These are phyloP conservation scores for Thinopyrum elongatum DNA, from an alignment of 176 grass and related monocot species.

Conservation along the genomic window DNA sequence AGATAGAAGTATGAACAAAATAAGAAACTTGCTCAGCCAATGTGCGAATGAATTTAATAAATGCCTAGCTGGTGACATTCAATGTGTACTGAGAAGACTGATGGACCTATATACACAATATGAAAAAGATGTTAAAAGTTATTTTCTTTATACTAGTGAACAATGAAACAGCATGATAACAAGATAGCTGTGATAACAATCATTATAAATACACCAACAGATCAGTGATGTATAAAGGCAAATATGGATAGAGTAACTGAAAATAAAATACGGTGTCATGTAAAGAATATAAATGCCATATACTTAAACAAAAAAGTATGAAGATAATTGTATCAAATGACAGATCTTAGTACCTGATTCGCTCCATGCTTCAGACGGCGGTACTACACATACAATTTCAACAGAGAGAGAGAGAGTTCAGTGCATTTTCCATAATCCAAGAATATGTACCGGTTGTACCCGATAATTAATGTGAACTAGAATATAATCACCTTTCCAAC, in stretches of 20 bases:
- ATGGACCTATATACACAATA: neutral
- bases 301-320: neutral
- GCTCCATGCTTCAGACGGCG: slow-evolving; percentile 93
- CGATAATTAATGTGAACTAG: slow-evolving; percentile 25
- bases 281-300: slow-evolving; percentile 13
- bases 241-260: neutral
- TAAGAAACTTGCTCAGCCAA: slow-evolving; percentile 6
- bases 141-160: neutral
- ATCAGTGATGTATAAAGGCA: neutral
- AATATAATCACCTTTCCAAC: slow-evolving; percentile 86
- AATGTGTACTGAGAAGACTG: neutral
- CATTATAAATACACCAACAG: neutral
- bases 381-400: slow-evolving; percentile 68
- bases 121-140: neutral
- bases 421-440: slow-evolving; percentile 27
- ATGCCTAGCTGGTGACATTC: neutral
- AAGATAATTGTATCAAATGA: slow-evolving; percentile 14
- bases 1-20: slow-evolving; percentile 19
- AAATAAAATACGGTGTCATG: slow-evolving; percentile 6
- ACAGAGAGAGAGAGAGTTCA: slow-evolving; percentile 29
- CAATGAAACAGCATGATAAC: slow-evolving; percentile 1
- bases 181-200: slow-evolving; percentile 1
- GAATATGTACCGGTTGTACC: slow-evolving; percentile 10
- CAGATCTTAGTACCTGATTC: slow-evolving; percentile 73
- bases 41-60: slow-evolving; percentile 11